phyloP scores from a whole-genome alignment of 805 yeast genomes.

The Vanderwaltozyma verrucispora region DNA sequence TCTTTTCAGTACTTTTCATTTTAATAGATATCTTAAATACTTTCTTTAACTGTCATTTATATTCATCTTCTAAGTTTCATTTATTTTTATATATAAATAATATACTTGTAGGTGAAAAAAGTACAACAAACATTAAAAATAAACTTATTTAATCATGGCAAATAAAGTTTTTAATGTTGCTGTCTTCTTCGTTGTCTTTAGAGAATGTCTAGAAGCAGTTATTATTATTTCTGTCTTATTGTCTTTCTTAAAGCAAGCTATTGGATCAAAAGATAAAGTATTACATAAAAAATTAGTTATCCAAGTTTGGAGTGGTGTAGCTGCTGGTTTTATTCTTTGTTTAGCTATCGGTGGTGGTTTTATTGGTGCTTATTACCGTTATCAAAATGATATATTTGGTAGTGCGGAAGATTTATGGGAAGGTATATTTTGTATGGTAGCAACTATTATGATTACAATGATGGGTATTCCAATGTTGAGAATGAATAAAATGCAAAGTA shows the following conservation, averaged over 20 bases:
- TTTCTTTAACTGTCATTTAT: too few relatives aligned
- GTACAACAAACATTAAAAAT: too few relatives aligned
- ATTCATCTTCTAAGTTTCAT: too few relatives aligned
- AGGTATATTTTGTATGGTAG: slow-evolving; percentile 87
- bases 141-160: slow-evolving; percentile 4
- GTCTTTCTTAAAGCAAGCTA: slow-evolving; percentile 84
- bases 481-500: slow-evolving; percentile 90
- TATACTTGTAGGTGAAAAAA: too few relatives aligned
- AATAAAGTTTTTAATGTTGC: slow-evolving; percentile 37
- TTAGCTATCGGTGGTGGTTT: slow-evolving; percentile 81
- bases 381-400: slow-evolving; percentile 77
- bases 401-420: slow-evolving; percentile 92
- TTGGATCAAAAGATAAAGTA: slow-evolving; percentile 42
- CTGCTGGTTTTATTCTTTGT: slow-evolving; percentile 67
- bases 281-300: slow-evolving; percentile 52
- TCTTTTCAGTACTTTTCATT: too few relatives aligned
- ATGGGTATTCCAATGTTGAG: slow-evolving; percentile 98
- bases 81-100: too few relatives aligned
- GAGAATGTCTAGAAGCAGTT: slow-evolving; percentile 91
- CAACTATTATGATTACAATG: slow-evolving; percentile 74
- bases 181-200: slow-evolving; percentile 80
- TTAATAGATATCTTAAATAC: too few relatives aligned
- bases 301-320: slow-evolving; percentile 85
- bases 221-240: slow-evolving; percentile 83
- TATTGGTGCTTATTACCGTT: slow-evolving; percentile 83